Base-by-base conservation (phyloP, 495 filamentous ascomycete genomes). In the Sphaerosporella brunnea region DNA sequence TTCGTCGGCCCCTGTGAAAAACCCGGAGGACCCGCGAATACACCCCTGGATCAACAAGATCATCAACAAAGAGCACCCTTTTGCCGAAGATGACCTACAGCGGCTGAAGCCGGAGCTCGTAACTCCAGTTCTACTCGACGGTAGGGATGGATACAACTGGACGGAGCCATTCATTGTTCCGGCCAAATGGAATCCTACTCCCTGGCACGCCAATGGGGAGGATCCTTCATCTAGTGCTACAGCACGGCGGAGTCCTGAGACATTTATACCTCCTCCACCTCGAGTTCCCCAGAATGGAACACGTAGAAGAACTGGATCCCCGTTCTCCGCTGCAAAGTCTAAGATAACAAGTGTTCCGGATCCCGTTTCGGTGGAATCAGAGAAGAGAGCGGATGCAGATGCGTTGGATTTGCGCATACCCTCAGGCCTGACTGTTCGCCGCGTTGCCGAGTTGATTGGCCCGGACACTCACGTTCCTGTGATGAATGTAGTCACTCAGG, bases 401-500 rank as follows among this genome's bases (percentile, higher is more conserved):
- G 68, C 48, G 63, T 61, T 84, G 9, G 80, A 78, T 52, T 83
- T 84, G 80, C 74, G 83, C 7, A 80, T 84, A 34, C 80, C 80
- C 2, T 61, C 74, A 50, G 73, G 70, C 15, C 60, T 84, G 34
- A 83, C 78, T 0, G 79, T 84, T 16, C 68, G 76, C 24, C 64
- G 67, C 28, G 79, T 83, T 25, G 70, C 74, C 15, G 73, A 82
- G 51, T 66, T 84, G 10, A 77, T 78, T 52, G 79, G 80, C 8
- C 70, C 69, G 4, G 72, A 76, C 41, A 73, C 77, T 58, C 68
- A 69, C 36, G 70, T 84, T 10, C 76, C 80, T 45, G 79, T 84
- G 25, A 84, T 84, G 34, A 77, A 84, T 60, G 80, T 84, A 41
- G 81, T 84, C 47, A 76, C 75, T 11, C 80, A 84, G 54, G 74